Conservation (phyloP, 1,284 basidiomycete species). For the Pascua sp. region DNA sequence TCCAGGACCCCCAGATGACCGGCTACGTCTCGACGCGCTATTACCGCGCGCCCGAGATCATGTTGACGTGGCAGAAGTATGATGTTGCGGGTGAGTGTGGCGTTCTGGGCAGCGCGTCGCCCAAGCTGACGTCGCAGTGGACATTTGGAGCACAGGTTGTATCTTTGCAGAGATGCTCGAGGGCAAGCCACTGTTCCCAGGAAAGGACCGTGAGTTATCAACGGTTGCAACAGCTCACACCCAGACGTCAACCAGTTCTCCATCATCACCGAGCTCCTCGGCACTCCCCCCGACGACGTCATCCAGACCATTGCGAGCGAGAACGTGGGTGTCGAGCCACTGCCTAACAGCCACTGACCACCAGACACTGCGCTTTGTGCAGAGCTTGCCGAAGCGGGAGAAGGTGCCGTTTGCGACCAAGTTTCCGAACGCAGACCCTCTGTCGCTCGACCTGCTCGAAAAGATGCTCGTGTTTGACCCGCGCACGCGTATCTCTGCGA, state of each 20-base stretch:
- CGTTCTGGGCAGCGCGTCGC: not conserved
- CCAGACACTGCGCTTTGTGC: constrained; percentile 97
- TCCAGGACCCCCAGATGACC: constrained; percentile 94
- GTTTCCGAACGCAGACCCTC: constrained; percentile 81
- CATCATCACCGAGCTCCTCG: constrained; percentile 97
- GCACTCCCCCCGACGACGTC: constrained; percentile 98
- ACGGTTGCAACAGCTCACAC: not conserved
- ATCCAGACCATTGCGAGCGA: constrained; percentile 98
- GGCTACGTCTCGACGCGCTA: constrained; percentile 99
- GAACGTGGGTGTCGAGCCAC: constrained; percentile 62
- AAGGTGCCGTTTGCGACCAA: constrained; percentile 93
- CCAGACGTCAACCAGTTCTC: constrained; percentile 99
- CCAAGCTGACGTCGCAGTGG: constrained; percentile 56
- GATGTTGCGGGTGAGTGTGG: constrained; percentile 71
- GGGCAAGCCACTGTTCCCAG: constrained; percentile 97
- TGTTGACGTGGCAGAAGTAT: constrained; percentile 99
- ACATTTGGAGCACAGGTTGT: constrained; percentile 98
- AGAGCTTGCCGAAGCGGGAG: constrained; percentile 93
- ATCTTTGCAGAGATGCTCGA: constrained; percentile 99
- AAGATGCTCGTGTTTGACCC: constrained; percentile 99
- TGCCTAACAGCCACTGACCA: not conserved
- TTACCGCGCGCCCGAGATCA: constrained; percentile 98
- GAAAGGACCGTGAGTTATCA: constrained; percentile 72
- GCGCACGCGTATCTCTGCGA: constrained; percentile 89
- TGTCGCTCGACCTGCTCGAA: constrained; percentile 91